Conservation (phyloP, 2,329 filamentous ascomycete genomes). For the Hymenoscyphus occultus region DNA sequence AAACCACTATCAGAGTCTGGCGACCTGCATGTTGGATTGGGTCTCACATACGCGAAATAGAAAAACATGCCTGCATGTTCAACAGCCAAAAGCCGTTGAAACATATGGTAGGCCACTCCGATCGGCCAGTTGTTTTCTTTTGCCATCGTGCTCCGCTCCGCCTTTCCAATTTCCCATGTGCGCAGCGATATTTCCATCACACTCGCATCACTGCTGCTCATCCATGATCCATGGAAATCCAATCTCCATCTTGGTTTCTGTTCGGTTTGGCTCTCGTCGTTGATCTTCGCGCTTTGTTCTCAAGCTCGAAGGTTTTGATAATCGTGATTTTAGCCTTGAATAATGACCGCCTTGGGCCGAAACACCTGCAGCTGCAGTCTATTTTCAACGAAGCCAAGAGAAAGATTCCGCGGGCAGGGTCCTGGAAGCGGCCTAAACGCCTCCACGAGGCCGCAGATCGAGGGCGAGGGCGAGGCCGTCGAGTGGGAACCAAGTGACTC, state of each 20-base stretch:
- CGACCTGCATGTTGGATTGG: neutral
- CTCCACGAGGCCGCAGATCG: constrained; percentile 8
- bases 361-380: constrained; percentile 16
- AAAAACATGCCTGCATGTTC: neutral
- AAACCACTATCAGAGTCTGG: neutral
- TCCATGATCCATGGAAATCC: neutral
- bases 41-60: neutral
- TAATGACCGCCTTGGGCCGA: constrained; percentile 18
- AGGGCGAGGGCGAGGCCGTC: neutral
- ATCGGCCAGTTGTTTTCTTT: neutral
- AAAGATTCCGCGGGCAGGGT: constrained; percentile 1
- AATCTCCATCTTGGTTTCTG: neutral
- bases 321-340: constrained; percentile 6
- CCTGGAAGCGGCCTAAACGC: constrained; percentile 5
- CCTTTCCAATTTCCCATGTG: neutral
- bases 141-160: neutral
- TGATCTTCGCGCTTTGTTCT: constrained; percentile 1
- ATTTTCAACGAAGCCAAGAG: constrained; percentile 2
- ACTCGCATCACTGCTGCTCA: neutral
- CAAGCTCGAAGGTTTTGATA: neutral
- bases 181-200: neutral
- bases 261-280: neutral
- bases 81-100: constrained; percentile 1
- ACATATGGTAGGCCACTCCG: neutral
- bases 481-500: neutral